Evolutionary conservation across 208 protist genomes (phyloP).

Genomic region (Leishmania aethiopica): DNA sequence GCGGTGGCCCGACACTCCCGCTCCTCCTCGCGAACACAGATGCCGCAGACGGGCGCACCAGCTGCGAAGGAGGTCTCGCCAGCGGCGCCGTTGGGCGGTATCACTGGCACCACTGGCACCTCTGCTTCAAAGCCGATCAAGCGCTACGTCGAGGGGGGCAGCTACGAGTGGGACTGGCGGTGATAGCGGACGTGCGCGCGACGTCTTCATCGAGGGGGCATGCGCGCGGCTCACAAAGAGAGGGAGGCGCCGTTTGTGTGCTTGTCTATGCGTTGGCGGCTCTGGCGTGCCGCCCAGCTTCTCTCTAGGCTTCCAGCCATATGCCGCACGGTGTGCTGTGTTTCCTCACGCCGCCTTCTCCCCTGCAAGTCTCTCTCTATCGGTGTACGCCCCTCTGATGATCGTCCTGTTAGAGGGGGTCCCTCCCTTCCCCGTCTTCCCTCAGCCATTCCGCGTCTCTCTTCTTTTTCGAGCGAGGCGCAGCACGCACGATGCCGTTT

Average conservation of each 20-base stretch:
- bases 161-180: constrained; percentile 66
- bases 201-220: background rate
- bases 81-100: background rate
- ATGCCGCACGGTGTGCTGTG: background rate
- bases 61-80: background rate
- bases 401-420: background rate
- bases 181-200: background rate
- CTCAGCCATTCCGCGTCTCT: background rate
- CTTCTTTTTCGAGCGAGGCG: background rate
- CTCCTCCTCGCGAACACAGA: constrained; percentile 14
- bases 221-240: background rate
- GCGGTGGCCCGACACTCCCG: constrained; percentile 5
- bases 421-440: background rate
- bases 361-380: background rate
- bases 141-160: constrained; percentile 41
- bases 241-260: too few species aligned
- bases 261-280: background rate
- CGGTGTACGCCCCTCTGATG: background rate
- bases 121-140: constrained; percentile 30
- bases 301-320: background rate
- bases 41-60: background rate
- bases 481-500: background rate
- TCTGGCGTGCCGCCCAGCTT: background rate
- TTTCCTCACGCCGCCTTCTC: background rate
- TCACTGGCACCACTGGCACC: background rate